Evolutionary conservation across 371 early-diverging fungal species (phyloP).

Genomic region (Fennellomyces sp.): DNA sequence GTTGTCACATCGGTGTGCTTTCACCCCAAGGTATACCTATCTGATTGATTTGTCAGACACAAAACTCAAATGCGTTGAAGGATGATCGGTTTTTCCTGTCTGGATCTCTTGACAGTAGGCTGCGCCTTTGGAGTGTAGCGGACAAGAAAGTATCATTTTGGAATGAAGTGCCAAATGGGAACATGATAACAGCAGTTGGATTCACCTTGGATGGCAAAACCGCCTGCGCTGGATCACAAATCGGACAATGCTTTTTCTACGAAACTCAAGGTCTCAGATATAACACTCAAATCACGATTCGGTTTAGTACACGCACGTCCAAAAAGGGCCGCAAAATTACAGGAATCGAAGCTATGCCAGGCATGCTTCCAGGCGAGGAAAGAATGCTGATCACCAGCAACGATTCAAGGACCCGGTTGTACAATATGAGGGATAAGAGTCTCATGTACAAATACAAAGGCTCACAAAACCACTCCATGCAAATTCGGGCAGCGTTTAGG

Average conservation of each 20-base stretch:
- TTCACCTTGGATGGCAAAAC: constrained; percentile 75
- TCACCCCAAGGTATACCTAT: constrained; percentile 65
- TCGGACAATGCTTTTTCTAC: constrained; percentile 81
- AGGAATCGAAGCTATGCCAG: constrained; percentile 69
- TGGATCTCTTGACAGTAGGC: constrained; percentile 77
- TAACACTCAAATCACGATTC: constrained; percentile 71
- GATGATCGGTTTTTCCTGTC: constrained; percentile 83
- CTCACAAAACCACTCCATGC: constrained; percentile 63
- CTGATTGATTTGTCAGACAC: neutral
- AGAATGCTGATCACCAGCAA: constrained; percentile 75
- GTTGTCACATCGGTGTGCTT: constrained; percentile 81
- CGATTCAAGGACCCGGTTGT: constrained; percentile 81
- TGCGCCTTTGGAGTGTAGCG: constrained; percentile 84
- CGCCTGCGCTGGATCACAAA: constrained; percentile 76
- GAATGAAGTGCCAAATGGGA: constrained; percentile 69
- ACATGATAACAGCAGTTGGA: constrained; percentile 77
- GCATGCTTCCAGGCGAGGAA: constrained; percentile 51
- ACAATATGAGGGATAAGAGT: constrained; percentile 75
- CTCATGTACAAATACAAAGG: constrained; percentile 81
- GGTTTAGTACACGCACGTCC: constrained; percentile 43
- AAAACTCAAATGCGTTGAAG: neutral
- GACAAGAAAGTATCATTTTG: constrained; percentile 78
- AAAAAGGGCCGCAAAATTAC: constrained; percentile 75
- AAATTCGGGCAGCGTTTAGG: constrained; percentile 76
- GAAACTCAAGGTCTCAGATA: constrained; percentile 77